These are phyloP conservation scores for Xylaria nigripes DNA, from an alignment of 495 filamentous ascomycete species.

Conservation along the genomic window DNA sequence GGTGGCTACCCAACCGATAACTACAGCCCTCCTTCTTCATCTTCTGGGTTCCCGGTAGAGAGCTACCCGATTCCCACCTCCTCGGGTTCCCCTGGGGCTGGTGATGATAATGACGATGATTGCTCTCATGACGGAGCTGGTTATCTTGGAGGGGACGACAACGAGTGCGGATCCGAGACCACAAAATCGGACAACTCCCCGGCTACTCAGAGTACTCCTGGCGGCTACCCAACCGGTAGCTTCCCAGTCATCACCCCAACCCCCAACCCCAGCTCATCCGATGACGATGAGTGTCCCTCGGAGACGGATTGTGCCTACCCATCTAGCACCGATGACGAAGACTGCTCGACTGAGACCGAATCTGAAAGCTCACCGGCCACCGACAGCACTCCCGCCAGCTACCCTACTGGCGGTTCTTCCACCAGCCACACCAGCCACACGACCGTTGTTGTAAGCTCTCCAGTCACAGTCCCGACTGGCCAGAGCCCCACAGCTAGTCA, in stretches of 20 bases:
- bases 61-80: conserved; percentile 12
- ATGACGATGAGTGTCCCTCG: conserved; percentile 23
- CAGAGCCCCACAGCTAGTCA: background rate
- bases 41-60: conserved; percentile 9
- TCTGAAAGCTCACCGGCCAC: conserved; percentile 7
- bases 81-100: conserved; percentile 14
- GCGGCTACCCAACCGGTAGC: background rate
- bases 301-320: conserved; percentile 9
- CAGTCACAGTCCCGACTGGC: background rate
- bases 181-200: conserved; percentile 5
- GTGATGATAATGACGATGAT: too few relatives aligned
- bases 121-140: too few relatives aligned
- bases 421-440: background rate
- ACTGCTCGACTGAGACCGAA: conserved; percentile 11
- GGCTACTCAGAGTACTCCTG: conserved; percentile 4
- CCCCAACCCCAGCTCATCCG: background rate
- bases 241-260: conserved; percentile 5
- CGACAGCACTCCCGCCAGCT: conserved; percentile 1
- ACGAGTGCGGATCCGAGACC: conserved; percentile 19
- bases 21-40: conserved; percentile 4
- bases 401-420: background rate
- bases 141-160: conserved; percentile 4
- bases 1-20: conserved; percentile 9
- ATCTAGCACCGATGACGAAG: conserved; percentile 13
- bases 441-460: background rate